Conservation (phyloP, 306 rosid species). For the Medicago lupulina region DNA sequence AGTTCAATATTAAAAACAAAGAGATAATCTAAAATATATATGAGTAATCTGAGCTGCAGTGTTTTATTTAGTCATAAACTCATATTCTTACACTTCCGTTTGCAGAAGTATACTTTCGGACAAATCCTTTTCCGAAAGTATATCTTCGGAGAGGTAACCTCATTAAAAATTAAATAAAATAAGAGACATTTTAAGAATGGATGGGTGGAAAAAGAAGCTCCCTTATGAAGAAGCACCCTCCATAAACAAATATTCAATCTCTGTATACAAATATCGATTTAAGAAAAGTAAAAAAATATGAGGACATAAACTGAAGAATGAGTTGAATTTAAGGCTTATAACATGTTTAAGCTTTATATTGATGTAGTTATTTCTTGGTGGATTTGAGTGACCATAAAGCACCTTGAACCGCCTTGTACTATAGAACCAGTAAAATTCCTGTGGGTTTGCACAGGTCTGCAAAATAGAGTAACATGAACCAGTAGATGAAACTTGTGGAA, state of each 20-base stretch:
- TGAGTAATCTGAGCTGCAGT: no score
- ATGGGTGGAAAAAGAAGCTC: not conserved
- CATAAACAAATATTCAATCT: slow-evolving; percentile 7
- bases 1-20: no score
- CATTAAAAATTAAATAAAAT: no score
- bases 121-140: no score
- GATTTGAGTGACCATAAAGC: slow-evolving; percentile 10
- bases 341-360: not conserved
- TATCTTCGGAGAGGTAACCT: no score
- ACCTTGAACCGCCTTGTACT: slow-evolving; percentile 1
- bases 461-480: slow-evolving; percentile 23
- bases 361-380: not conserved
- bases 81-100: no score
- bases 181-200: no score
- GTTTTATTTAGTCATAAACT: no score
- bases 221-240: not conserved
- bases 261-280: not conserved
- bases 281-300: not conserved
- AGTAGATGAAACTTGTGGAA: slow-evolving; percentile 35
- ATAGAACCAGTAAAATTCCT: not conserved
- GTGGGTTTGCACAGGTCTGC: not conserved
- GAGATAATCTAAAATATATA: no score
- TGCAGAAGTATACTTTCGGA: no score
- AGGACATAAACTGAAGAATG: not conserved
- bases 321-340: not conserved